A percentile compares a stretch with the other conserved stretches of the same genome.
Evolutionary conservation across 169 alveolate genomes (phyloP).

Genomic region (Sarcocystis neurona): DNA sequence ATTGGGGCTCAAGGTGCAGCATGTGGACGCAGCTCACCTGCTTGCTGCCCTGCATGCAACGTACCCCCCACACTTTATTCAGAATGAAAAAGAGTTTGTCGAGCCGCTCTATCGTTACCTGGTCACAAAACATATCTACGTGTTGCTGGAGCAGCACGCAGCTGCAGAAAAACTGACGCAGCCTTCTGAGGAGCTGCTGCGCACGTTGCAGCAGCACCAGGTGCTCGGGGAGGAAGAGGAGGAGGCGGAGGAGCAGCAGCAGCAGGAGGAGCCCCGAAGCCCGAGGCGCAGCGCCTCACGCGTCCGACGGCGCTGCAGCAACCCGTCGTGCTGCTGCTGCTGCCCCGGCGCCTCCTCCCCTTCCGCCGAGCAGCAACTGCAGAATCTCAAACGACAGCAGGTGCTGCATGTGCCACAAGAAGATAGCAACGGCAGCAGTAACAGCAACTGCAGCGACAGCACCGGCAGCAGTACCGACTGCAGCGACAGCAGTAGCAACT

Average conservation of each 20-base stretch:
- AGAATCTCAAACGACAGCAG: no score
- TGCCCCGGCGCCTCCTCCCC: no score
- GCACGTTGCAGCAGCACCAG: background rate
- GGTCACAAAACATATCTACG: background rate
- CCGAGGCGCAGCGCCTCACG: no score
- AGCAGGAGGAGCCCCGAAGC: background rate
- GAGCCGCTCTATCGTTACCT: conserved; percentile 2
- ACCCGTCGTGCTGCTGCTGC: no score
- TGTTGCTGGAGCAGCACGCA: conserved; percentile 5
- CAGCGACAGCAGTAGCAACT: background rate
- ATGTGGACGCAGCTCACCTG: conserved; percentile 18
- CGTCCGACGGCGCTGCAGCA: no score
- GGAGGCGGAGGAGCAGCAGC: background rate
- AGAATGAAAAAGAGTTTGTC: background rate
- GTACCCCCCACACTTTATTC: conserved; percentile 9
- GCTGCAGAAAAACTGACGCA: background rate
- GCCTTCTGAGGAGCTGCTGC: background rate
- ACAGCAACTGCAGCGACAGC: background rate
- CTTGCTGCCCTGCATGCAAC: background rate
- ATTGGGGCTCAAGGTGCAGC: background rate
- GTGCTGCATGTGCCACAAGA: no score
- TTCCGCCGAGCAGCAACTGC: no score
- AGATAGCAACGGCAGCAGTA: background rate
- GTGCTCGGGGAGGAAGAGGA: background rate
- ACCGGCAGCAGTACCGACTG: background rate